Percentiles rank a stretch among this genome's conserved stretches.
phyloP scores from a whole-genome alignment of 768 basidiomycete genomes.

The Xerocomellus amylosporus region DNA sequence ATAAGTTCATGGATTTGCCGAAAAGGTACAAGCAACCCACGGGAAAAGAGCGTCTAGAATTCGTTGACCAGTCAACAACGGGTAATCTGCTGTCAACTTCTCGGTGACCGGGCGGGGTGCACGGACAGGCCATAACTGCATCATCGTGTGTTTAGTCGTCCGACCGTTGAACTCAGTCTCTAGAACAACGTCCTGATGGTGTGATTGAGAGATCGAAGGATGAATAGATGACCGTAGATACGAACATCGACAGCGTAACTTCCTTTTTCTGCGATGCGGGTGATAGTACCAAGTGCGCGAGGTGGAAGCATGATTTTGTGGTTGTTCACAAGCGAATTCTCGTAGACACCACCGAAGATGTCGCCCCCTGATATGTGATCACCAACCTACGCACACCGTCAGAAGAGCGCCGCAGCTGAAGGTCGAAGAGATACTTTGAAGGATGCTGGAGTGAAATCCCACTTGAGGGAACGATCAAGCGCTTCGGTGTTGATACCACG shows the following conservation, averaged over 20 bases:
- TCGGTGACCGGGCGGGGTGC: conserved; percentile 95
- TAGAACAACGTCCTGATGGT: conserved; percentile 78
- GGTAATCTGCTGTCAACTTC: conserved; percentile 90
- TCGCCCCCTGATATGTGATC: conserved; percentile 98
- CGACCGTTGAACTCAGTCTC: conserved; percentile 99
- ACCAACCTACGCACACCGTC: conserved; percentile 58
- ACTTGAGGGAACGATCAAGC: conserved; percentile 80
- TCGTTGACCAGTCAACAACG: conserved; percentile 93
- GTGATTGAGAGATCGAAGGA: background rate
- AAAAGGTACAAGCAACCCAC: conserved; percentile 41
- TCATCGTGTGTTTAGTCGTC: conserved; percentile 88
- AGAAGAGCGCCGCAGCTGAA: conserved; percentile 5
- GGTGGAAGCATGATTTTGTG: conserved; percentile 98
- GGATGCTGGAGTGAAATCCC: conserved; percentile 89
- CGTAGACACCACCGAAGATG: conserved; percentile 92
- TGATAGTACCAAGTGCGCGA: conserved; percentile 92
- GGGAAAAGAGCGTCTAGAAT: conserved; percentile 97
- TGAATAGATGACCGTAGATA: conserved; percentile 7
- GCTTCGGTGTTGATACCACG: conserved; percentile 98
- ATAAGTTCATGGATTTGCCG: background rate
- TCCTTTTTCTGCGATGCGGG: conserved; percentile 90
- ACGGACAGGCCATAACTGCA: conserved; percentile 99
- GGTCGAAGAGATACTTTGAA: conserved; percentile 55
- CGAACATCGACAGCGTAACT: conserved; percentile 87
- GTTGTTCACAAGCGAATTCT: conserved; percentile 94